Conservation (phyloP, 1,284 basidiomycete genomes). For the Inonotus hispidus region DNA sequence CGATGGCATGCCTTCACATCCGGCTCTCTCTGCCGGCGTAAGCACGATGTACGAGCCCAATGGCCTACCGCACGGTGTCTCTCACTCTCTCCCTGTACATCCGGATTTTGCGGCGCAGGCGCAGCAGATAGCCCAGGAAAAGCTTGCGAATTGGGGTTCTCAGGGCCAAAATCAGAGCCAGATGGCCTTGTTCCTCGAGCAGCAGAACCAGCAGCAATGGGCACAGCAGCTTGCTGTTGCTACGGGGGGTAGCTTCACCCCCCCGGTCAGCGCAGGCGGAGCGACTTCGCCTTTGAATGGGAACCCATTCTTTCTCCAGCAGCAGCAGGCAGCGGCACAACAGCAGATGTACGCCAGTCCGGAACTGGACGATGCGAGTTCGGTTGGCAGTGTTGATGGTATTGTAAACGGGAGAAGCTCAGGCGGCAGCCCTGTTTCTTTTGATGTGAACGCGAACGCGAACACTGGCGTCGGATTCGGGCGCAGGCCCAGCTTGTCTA, state of each 20-base stretch:
- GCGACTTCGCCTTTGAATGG: constrained; percentile 21
- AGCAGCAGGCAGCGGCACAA: constrained; percentile 12
- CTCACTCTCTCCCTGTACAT: constrained; percentile 19
- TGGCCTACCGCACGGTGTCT: constrained; percentile 16
- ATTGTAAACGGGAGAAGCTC: constrained; percentile 11
- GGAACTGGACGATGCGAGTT: constrained; percentile 39
- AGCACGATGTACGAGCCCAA: constrained; percentile 20
- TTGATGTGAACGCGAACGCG: neutral
- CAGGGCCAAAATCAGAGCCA: constrained; percentile 17
- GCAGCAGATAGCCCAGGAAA: constrained; percentile 23
- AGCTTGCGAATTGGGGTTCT: constrained; percentile 28
- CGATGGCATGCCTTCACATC: constrained; percentile 16
- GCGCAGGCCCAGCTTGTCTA: constrained; percentile 15
- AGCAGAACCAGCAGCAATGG: constrained; percentile 11
- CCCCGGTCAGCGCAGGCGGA: constrained; percentile 8
- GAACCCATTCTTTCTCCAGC: constrained; percentile 25
- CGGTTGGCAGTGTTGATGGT: constrained; percentile 28
- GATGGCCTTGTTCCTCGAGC: constrained; percentile 4
- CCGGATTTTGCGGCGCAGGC: constrained; percentile 13
- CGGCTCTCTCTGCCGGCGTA: constrained; percentile 15
- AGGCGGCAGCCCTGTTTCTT: constrained; percentile 13
- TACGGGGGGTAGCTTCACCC: constrained; percentile 14
- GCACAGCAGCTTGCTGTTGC: constrained; percentile 21
- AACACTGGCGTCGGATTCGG: neutral
- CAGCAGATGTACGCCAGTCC: constrained; percentile 29